A percentile compares a stretch with the other conserved stretches of the same genome.
Conservation (phyloP, 2,329 filamentous ascomycete species). For the Fusarium paranaense region DNA sequence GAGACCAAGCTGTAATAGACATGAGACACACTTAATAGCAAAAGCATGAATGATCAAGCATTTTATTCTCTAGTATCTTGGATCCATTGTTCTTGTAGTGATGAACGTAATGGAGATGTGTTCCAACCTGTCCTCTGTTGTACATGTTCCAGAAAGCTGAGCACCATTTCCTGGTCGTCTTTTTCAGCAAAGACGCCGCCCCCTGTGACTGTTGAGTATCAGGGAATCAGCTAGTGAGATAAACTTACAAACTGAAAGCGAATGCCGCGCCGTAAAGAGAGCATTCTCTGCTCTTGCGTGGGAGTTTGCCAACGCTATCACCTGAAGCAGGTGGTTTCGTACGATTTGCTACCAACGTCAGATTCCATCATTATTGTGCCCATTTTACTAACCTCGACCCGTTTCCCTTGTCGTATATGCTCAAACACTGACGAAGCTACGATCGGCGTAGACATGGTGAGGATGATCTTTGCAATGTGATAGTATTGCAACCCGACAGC, state of each 20-base stretch:
- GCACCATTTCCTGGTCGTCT: constrained; percentile 28
- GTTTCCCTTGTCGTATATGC: not conserved
- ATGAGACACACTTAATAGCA: not conserved
- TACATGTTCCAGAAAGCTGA: constrained; percentile 24
- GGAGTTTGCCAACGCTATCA: not conserved
- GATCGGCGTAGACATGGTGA: not conserved
- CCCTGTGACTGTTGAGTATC: constrained; percentile 20
- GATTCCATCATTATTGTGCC: not conserved
- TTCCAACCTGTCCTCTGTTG: constrained; percentile 29
- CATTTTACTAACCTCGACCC: not conserved
- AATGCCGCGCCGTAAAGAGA: not conserved
- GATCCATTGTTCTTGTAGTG: constrained; percentile 23
- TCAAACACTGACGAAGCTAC: not conserved
- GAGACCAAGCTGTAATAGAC: constrained; percentile 16
- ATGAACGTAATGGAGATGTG: constrained; percentile 16
- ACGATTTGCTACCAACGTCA: not conserved
- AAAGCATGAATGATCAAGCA: not conserved
- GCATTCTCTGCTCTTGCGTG: not conserved
- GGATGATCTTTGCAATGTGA: not conserved
- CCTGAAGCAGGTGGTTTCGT: not conserved
- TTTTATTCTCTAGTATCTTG: constrained; percentile 13
- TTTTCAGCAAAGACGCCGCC: constrained; percentile 24
- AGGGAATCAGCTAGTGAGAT: not conserved
- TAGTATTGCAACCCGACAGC: not conserved
- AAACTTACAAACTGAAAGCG: not conserved